Evolutionary conservation across 345 rosid genomes (phyloP), one percentile per base, ranked within the genome.

Genomic region (Firmiana major): DNA sequence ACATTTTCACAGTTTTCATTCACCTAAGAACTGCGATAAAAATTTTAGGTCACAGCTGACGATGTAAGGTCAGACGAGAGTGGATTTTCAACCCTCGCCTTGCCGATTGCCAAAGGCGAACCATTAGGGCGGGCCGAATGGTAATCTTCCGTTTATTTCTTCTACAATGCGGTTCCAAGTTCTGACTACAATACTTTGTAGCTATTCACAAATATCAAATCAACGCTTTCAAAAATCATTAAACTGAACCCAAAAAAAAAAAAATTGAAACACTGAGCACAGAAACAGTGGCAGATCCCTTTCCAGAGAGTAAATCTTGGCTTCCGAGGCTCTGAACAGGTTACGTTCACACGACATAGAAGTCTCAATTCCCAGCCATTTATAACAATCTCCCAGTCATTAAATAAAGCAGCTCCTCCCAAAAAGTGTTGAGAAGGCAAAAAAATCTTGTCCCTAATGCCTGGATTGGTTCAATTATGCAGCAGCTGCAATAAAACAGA

Each of bases 401-500:
- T 84, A 59, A 69, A 73, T 17, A 8, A 43, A 48, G 66, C 68
- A 48, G 54, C 7, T 74, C 79, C 83, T 75, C 70, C 69, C 74
- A 75, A 40, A 26, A 53, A 72, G 81, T 60, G 71, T 67, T 19
- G 63, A 68, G 77, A 63, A 63, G 69, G 53, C 24, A 15, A 58
- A 16, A 28, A 31, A 77, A 24, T 7, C 53, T n/a, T 46, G n/a
- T n/a, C n/a, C n/a, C n/a, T n/a, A 15, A 24, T 65, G 36, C 62
- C 64, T 31, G 43, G 63, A 71, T 71, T 58, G 38, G 73, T 45
- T 22, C 55, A 53, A 62, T 65, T 79, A 83, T 9, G 81, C 86
- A 70, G 77, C 54, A 48, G 83, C 86, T 75, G 87, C 87, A 83
- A 81, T 74, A 1, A 82, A 75, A 75, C 70, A 26, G 89, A 81